Evolutionary conservation across 805 yeast genomes (phyloP).

Genomic region (Debaryomyces prosopidis): DNA sequence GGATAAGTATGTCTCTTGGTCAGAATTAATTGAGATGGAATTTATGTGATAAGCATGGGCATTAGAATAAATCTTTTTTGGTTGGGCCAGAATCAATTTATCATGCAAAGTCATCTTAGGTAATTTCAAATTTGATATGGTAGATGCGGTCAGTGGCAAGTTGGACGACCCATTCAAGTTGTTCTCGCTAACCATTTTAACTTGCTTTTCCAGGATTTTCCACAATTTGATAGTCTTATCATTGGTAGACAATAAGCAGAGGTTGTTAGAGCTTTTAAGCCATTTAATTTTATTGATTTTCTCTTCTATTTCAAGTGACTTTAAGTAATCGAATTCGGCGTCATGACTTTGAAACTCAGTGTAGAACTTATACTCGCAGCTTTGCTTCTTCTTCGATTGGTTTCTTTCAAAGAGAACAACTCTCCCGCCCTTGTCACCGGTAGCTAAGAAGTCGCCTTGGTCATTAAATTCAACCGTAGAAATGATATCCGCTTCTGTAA

Average conservation of each 20-base stretch:
- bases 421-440: slow-evolving; percentile 98
- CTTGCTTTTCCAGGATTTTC: slow-evolving; percentile 91
- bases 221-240: slow-evolving; percentile 98
- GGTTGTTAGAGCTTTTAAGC: slow-evolving; percentile 85
- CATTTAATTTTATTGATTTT: slow-evolving; percentile 97
- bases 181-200: slow-evolving; percentile 89
- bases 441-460: slow-evolving; percentile 92
- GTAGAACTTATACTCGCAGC: slow-evolving; percentile 89
- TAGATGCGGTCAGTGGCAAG: slow-evolving; percentile 15
- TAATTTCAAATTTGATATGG: slow-evolving; percentile 56
- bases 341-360: slow-evolving; percentile 98
- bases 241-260: slow-evolving; percentile 85
- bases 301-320: slow-evolving; percentile 95
- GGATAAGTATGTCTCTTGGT: slow-evolving; percentile 91
- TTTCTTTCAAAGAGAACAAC: slow-evolving; percentile 94
- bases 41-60: slow-evolving; percentile 99
- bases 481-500: slow-evolving; percentile 95
- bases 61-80: slow-evolving; percentile 86
- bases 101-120: slow-evolving; percentile 94
- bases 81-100: slow-evolving; percentile 91
- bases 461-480: slow-evolving; percentile 96
- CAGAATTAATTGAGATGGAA: slow-evolving; percentile 90
- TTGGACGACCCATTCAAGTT: slow-evolving; percentile 51
- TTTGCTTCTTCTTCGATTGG: slow-evolving; percentile 57
- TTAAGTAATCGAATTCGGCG: slow-evolving; percentile 96